Base-by-base conservation (phyloP, 257 asterid genomes). In the Galeopsis tetrahit region DNA sequence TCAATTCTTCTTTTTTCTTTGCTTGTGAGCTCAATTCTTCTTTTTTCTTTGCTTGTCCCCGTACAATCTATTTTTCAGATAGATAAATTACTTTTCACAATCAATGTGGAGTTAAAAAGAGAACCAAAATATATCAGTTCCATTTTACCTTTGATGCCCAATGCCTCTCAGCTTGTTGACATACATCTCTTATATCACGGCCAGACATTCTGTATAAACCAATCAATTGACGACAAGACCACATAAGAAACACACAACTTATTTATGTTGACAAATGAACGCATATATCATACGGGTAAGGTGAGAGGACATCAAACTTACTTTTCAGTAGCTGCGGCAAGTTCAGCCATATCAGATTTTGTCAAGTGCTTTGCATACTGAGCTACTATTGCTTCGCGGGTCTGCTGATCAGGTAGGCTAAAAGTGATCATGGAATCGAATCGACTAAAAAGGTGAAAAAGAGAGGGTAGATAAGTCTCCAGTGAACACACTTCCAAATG, bases 101-200 rank as follows among this genome's bases (percentile, higher is more conserved):
- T 58, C 63, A 66, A 62, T n/a, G 1, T 28, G 55, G 40, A 21
- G 15, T 21, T 2, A 43, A 32, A 3, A 15, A 52, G 17, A 38
- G 39, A 52, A 21, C 2, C 61, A 3, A 62, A 65, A 39, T 60
- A 28, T 64, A 32, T 11, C 9, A 38, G 28, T 32, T 60, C 5
- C 58, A 71, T 17, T 83, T 43, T 84, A 94, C 99, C 99, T 91
- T 94, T 44, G 99, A 94, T 60, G 98, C 99, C 98, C 99, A 94
- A 43, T 71, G 90, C 82, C 99, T 82, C 86, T 94, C 98, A 1
- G 99, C 96, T 81, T 94, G 99, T 74, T 91, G 99, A 79, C 99
- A 94, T 42, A 91, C 95, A 68, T 91, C 96, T 75, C 93, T 88
- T 66, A 91, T 91, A 81, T 91, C 98, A 43, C 98, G 90, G 49